Evolutionary conservation across 2,329 filamentous ascomycete species (phyloP), one percentile per base, ranked within the genome.

Genomic region (Verticillium zaregamsianum): DNA sequence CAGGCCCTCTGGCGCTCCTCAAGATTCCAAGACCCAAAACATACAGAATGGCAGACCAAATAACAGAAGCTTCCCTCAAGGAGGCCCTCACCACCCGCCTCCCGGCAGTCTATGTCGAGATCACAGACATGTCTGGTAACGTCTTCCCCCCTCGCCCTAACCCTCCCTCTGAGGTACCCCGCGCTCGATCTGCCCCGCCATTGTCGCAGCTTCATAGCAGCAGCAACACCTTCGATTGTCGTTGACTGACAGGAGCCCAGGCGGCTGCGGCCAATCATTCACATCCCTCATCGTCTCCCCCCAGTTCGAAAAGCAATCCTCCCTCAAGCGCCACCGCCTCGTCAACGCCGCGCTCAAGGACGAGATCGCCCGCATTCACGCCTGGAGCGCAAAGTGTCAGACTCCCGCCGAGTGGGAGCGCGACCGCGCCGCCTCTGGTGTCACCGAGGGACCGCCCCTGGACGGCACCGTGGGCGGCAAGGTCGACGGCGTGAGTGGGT

Each of bases 351-450:
- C 88, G 5, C 81, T 97, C 69, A 94, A 93, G 79, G 85, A 89
- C 56, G 93, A 97, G 78, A 96, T 97, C 73, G 91, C 91, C 17
- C 86, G 85, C 66, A 96, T 97, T 69, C 93, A 97, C 79, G 93
- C 93, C 45, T 97, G 93, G 93, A 96, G 92, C 61, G 92, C 93
- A 32, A 96, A 93, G 78, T 97, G 93, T 75, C 90, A 93, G 79
- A 97, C 93, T 9, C 91, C 92, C 0, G 91, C 93, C 70, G 92
- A 97, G 79, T 96, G 90, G 87, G 86, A 91, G 78, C 87, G 86
- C 75, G 85, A 90, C 76, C 74, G 72, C 68, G 76, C 74, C 28
- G 70, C 69, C 6, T 69, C 71, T 8, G 73, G 67, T 62, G 66
- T 62, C 14, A 63, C 66, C 14, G 69, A 69, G 17, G 67, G 68